These are phyloP conservation scores for Austroboletus niveus DNA, from an alignment of 1,284 basidiomycete species.

Conservation along the genomic window DNA sequence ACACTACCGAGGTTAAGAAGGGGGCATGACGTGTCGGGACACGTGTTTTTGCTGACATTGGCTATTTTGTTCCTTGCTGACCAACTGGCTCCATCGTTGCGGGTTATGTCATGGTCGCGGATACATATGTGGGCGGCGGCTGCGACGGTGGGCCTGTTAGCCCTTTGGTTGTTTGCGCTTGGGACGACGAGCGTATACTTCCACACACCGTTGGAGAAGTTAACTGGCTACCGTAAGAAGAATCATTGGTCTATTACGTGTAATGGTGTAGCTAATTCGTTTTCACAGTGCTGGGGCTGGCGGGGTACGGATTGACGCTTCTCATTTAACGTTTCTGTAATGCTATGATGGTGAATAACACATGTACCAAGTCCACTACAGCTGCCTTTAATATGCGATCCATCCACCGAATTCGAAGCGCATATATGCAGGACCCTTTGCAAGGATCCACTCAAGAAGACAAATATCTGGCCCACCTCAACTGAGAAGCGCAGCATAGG, in stretches of 20 bases:
- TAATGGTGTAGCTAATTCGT: conserved; percentile 4
- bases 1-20: conserved; percentile 59
- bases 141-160: conserved; percentile 51
- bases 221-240: conserved; percentile 78
- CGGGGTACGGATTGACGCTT: conserved; percentile 38
- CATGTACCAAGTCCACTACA: no score
- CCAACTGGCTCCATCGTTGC: conserved; percentile 59
- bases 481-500: no score
- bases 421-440: no score
- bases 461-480: no score
- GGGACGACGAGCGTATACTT: conserved; percentile 88
- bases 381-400: no score
- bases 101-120: conserved; percentile 35
- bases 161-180: conserved; percentile 72
- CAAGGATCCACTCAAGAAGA: no score
- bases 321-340: conserved; percentile 4
- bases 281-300: conserved; percentile 39
- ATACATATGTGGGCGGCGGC: conserved; percentile 47
- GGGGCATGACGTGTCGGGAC: conserved; percentile 94
- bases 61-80: conserved; percentile 79
- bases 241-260: neutral
- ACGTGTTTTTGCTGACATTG: conserved; percentile 89
- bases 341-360: no score
- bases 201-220: conserved; percentile 86
- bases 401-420: no score